These are phyloP conservation scores for Kwoniella sp. DNA, from an alignment of 768 basidiomycete genomes.

Conservation along the genomic window DNA sequence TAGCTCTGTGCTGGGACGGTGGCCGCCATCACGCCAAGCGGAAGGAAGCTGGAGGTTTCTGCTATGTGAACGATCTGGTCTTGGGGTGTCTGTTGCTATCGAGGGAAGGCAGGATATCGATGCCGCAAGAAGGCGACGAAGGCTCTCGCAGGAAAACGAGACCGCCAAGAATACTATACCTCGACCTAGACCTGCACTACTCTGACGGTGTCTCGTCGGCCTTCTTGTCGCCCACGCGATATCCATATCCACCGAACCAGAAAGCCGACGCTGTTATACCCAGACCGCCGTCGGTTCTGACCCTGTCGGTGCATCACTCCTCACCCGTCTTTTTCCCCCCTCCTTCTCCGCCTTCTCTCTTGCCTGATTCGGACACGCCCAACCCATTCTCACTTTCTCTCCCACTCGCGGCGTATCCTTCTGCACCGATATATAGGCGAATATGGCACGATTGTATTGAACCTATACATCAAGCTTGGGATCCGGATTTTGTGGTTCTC, in stretches of 20 bases:
- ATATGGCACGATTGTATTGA: conserved; percentile 69
- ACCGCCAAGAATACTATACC: conserved; percentile 71
- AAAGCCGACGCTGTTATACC: conserved; percentile 44
- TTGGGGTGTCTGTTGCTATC: conserved; percentile 73
- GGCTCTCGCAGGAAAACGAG: conserved; percentile 49
- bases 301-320: conserved; percentile 77
- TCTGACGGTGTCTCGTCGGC: conserved; percentile 85
- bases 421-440: conserved; percentile 64
- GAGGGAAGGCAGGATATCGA: conserved; percentile 27
- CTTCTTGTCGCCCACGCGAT: conserved; percentile 42
- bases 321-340: conserved; percentile 81
- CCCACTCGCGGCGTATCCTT: conserved; percentile 74
- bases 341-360: conserved; percentile 41
- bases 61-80: conserved; percentile 89
- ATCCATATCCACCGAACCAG: conserved; percentile 59
- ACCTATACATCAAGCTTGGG: conserved; percentile 64
- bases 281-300: conserved; percentile 59
- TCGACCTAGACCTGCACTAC: conserved; percentile 91
- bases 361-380: conserved; percentile 59
- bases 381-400: conserved; percentile 72
- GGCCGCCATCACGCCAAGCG: conserved; percentile 88
- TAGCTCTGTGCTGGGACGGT: conserved; percentile 88
- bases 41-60: conserved; percentile 80
- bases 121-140: neutral
- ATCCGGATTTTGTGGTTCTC: conserved; percentile 75